phyloP scores from a whole-genome alignment of 129 eudicot species.

The Chrysanthemum seticuspe region DNA sequence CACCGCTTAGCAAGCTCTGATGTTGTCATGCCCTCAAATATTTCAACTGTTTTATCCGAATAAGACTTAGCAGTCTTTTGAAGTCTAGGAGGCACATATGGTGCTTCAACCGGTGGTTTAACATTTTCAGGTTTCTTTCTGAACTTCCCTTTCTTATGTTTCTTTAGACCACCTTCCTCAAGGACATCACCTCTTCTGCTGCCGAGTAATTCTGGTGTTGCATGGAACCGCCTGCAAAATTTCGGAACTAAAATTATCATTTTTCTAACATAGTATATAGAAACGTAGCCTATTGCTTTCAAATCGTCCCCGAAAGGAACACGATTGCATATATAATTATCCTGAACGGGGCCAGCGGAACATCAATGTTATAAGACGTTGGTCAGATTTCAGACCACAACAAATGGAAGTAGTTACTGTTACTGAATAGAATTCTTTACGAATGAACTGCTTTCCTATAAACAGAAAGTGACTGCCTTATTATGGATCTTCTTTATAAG shows the following conservation, averaged over 20 bases:
- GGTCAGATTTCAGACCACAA: too few species aligned
- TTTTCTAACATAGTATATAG: neutral
- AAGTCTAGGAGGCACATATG: slow-evolving; percentile 69
- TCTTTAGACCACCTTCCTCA: slow-evolving; percentile 38
- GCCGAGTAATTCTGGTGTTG: slow-evolving; percentile 50
- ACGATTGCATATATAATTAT: too few species aligned
- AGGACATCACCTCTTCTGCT: slow-evolving; percentile 40
- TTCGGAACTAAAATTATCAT: neutral
- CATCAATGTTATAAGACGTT: too few species aligned
- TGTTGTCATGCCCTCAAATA: slow-evolving; percentile 89
- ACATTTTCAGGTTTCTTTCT: slow-evolving; percentile 48
- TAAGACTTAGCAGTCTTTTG: slow-evolving; percentile 43
- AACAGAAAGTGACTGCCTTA: slow-evolving; percentile 29
- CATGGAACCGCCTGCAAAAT: slow-evolving; percentile 54
- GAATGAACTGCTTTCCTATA: too few species aligned
- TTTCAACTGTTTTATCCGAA: slow-evolving; percentile 65
- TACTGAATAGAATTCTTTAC: too few species aligned
- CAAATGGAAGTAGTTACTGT: too few species aligned
- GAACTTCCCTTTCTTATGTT: slow-evolving; percentile 54
- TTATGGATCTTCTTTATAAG: neutral
- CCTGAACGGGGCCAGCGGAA: too few species aligned
- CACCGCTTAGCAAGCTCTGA: slow-evolving; percentile 76
- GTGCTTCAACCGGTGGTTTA: slow-evolving; percentile 70
- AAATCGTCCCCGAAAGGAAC: too few species aligned
- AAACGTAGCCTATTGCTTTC: neutral